phyloP scores from a whole-genome alignment of 805 yeast genomes.

The Ogataea populi-albae region DNA sequence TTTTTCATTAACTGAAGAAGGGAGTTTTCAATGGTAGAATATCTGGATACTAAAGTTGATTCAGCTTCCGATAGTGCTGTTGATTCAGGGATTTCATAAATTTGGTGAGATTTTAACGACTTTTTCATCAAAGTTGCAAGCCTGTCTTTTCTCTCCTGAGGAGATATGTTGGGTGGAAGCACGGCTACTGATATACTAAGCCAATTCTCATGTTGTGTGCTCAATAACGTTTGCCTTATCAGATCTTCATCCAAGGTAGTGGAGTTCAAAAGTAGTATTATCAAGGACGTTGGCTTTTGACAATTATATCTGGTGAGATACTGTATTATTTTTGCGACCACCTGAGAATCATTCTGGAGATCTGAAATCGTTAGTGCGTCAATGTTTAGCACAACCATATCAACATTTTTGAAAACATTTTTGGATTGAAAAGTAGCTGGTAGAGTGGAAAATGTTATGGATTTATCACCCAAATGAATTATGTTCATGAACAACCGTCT shows the following conservation, averaged over 20 bases:
- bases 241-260: background rate
- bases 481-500: conserved; percentile 9
- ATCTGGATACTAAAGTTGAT: conserved; percentile 16
- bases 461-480: conserved; percentile 5
- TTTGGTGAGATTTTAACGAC: conserved; percentile 2
- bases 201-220: conserved; percentile 6
- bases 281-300: conserved; percentile 10
- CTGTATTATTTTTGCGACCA: conserved; percentile 20
- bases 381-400: conserved; percentile 50
- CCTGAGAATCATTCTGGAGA: conserved; percentile 16
- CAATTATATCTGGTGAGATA: conserved; percentile 17
- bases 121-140: conserved; percentile 2
- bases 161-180: background rate
- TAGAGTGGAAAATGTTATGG: conserved; percentile 38
- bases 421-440: conserved; percentile 39
- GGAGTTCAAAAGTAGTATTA: conserved; percentile 11
- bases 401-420: conserved; percentile 37
- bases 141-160: background rate
- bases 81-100: background rate
- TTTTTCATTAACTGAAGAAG: conserved; percentile 11
- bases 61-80: conserved; percentile 12
- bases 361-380: conserved; percentile 36
- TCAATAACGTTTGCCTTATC: background rate
- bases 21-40: conserved; percentile 17
- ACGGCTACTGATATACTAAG: conserved; percentile 4